Percentiles rank a stretch among this genome's conserved stretches.
Conservation (phyloP, 371 early-diverging fungal species). For the Rhizopus delemar region DNA sequence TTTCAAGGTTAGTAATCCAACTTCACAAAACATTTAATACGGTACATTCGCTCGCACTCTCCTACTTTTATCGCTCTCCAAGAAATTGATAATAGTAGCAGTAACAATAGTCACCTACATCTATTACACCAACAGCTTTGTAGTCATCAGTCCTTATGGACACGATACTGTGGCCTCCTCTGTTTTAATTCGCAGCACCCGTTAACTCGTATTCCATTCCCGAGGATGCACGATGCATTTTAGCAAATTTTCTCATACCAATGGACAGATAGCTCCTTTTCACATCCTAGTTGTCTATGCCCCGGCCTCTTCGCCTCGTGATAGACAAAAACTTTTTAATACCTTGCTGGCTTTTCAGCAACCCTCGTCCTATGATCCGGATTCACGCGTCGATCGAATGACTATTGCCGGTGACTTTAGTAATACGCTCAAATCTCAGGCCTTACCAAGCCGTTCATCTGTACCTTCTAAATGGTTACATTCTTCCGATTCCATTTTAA, state of each 20-base stretch:
- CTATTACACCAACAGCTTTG: too few species aligned
- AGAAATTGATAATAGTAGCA: slow-evolving; percentile 3
- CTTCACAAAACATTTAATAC: slow-evolving; percentile 7
- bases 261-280: slow-evolving; percentile 8
- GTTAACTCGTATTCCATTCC: background rate
- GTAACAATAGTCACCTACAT: too few species aligned
- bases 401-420: too few species aligned
- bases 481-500: background rate
- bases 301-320: background rate
- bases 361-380: too few species aligned
- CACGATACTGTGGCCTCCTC: slow-evolving; percentile 10
- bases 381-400: too few species aligned
- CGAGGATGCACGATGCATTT: too few species aligned
- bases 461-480: too few species aligned
- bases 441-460: too few species aligned
- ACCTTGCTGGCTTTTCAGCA: too few species aligned
- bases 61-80: slow-evolving; percentile 7
- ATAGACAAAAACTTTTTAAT: too few species aligned
- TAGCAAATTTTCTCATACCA: too few species aligned
- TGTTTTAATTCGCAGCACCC: slow-evolving; percentile 5
- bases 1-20: slow-evolving; percentile 4
- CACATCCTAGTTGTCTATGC: slow-evolving; percentile 6
- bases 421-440: too few species aligned
- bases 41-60: slow-evolving; percentile 6
- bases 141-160: slow-evolving; percentile 7